Percentiles rank a stretch among this genome's conserved stretches.
Evolutionary conservation across 768 basidiomycete genomes (phyloP).

Genomic region (Mycena amicta): DNA sequence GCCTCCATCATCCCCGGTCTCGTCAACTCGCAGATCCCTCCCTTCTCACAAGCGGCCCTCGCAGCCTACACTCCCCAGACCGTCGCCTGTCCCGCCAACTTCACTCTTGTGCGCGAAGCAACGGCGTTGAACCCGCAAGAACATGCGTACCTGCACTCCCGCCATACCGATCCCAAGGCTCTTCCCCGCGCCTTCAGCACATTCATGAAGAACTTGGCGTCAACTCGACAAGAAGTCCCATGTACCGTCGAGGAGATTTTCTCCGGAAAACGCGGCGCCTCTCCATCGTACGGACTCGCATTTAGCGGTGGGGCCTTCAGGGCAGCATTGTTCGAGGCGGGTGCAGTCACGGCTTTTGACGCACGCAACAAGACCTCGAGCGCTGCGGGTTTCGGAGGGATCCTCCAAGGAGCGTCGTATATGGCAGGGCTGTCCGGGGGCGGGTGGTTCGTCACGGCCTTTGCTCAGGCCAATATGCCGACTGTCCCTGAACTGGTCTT

Average conservation of each 20-base stretch:
- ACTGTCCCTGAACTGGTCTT: conserved; percentile 40
- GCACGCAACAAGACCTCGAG: conserved; percentile 46
- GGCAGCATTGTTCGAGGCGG: conserved; percentile 56
- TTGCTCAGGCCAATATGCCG: conserved; percentile 43
- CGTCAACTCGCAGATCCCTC: not conserved
- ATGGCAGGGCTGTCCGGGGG: conserved; percentile 52
- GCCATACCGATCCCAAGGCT: conserved; percentile 34
- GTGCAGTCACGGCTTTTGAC: conserved; percentile 48
- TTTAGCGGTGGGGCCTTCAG: conserved; percentile 58
- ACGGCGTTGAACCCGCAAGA: conserved; percentile 35
- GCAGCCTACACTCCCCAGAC: not conserved
- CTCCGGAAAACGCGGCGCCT: conserved; percentile 16
- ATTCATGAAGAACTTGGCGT: conserved; percentile 41
- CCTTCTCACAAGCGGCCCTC: not conserved
- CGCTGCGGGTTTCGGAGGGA: conserved; percentile 45
- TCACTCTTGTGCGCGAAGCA: not conserved
- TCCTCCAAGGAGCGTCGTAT: conserved; percentile 55
- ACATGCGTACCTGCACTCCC: conserved; percentile 35
- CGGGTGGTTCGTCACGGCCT: conserved; percentile 41
- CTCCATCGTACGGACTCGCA: conserved; percentile 48
- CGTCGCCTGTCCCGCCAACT: not conserved
- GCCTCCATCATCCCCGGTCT: too few species aligned
- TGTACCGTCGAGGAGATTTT: conserved; percentile 37
- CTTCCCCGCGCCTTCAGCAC: conserved; percentile 40
- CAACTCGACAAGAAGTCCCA: conserved; percentile 32